Evolutionary conservation across 345 rosid genomes (phyloP).

Genomic region (Eucalyptus lansdowneana): DNA sequence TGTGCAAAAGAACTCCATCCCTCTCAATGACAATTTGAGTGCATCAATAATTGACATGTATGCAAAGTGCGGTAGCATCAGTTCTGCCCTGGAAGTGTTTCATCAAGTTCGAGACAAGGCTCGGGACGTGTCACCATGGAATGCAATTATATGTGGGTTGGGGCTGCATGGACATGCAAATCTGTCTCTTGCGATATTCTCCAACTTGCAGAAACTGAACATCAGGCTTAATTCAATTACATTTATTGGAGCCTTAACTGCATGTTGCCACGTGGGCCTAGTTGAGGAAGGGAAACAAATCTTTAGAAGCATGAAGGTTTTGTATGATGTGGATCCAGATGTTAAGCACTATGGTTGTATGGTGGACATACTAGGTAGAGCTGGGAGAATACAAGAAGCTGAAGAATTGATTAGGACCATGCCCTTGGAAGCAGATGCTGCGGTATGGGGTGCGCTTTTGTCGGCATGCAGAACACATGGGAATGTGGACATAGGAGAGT

Average conservation of each 20-base stretch:
- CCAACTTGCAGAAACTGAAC: conserved; percentile 24
- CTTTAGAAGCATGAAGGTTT: conserved; percentile 45
- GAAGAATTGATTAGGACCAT: conserved; percentile 45
- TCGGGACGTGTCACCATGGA: conserved; percentile 66
- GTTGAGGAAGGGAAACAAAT: conserved; percentile 42
- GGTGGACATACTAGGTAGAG: conserved; percentile 68
- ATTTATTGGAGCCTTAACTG: conserved; percentile 66
- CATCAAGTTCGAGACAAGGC: conserved; percentile 20
- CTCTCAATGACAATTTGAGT: conserved; percentile 48
- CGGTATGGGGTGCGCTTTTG: conserved; percentile 66
- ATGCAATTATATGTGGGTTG: conserved; percentile 68
- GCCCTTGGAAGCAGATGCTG: conserved; percentile 71
- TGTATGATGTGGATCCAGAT: conserved; percentile 40
- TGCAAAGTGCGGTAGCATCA: conserved; percentile 80
- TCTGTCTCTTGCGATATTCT: conserved; percentile 42
- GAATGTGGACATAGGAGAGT: conserved; percentile 49
- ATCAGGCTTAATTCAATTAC: conserved; percentile 51
- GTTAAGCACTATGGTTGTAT: conserved; percentile 59
- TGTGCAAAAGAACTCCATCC: conserved; percentile 22
- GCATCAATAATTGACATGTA: conserved; percentile 90
- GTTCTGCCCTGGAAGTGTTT: conserved; percentile 47
- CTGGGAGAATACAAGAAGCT: conserved; percentile 58
- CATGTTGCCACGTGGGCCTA: conserved; percentile 69
- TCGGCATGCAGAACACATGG: conserved; percentile 55
- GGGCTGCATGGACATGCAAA: conserved; percentile 60